A percentile compares a stretch with the other conserved stretches of the same genome.
Evolutionary conservation across 176 grass and related monocot species (phyloP).

Genomic region (Stipa capillata): DNA sequence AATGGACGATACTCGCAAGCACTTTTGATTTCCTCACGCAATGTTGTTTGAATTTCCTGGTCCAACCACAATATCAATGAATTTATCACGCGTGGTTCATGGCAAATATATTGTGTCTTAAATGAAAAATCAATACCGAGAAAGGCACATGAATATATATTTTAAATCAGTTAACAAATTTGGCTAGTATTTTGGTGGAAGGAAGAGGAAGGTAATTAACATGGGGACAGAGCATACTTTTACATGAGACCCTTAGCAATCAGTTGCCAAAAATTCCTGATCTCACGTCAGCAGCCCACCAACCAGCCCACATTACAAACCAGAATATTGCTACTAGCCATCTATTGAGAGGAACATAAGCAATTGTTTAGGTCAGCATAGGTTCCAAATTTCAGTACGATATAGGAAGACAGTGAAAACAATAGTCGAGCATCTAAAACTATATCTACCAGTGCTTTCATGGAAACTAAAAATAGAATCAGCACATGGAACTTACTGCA

Average conservation of each 20-base stretch:
- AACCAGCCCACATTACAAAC: neutral
- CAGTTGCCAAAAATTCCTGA: neutral
- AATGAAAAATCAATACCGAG: neutral
- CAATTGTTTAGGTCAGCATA: neutral
- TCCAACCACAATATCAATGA: constrained; percentile 3
- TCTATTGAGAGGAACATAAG: neutral
- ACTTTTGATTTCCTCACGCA: constrained; percentile 88
- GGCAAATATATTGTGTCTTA: neutral
- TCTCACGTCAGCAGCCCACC: neutral
- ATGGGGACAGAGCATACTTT: neutral
- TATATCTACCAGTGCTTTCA: neutral
- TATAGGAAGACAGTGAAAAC: neutral
- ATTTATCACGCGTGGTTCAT: neutral
- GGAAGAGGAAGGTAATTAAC: neutral
- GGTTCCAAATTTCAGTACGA: neutral
- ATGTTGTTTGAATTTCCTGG: constrained; percentile 81
- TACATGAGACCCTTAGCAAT: neutral
- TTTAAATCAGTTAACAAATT: neutral
- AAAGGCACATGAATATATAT: neutral
- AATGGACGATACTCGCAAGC: constrained; percentile 83
- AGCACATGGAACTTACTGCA: too few species aligned
- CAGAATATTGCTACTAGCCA: neutral
- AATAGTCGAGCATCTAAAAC: too few species aligned
- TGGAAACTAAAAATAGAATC: neutral
- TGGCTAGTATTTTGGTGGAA: neutral